A percentile compares a stretch with the other conserved stretches of the same genome.
These are phyloP conservation scores for Trichoderma polysporum DNA, from an alignment of 2,329 filamentous ascomycete genomes.

Conservation along the genomic window DNA sequence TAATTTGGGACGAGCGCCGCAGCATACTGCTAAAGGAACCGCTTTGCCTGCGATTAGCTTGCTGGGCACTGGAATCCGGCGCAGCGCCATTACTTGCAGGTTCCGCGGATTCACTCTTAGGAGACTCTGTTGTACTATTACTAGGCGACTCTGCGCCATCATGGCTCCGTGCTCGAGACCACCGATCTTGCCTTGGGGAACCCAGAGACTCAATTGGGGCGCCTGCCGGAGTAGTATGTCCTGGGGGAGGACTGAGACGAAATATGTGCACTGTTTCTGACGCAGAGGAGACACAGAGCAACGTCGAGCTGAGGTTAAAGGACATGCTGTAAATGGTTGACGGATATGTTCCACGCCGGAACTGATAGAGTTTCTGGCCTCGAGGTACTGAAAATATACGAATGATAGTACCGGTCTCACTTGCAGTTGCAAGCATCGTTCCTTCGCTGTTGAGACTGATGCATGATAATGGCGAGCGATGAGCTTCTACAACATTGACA, in stretches of 20 bases:
- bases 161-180: conserved; percentile 52
- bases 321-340: conserved; percentile 98
- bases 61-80: conserved; percentile 27
- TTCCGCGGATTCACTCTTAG: conserved; percentile 50
- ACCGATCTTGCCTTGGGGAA: conserved; percentile 50
- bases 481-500: conserved; percentile 92
- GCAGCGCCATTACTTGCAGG: conserved; percentile 28
- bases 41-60: conserved; percentile 52
- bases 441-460: conserved; percentile 92
- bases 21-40: conserved; percentile 88
- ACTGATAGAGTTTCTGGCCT: conserved; percentile 93
- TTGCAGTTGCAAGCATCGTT: conserved; percentile 87
- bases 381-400: conserved; percentile 90
- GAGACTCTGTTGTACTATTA: conserved; percentile 53
- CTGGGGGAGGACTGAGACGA: conserved; percentile 61
- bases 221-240: conserved; percentile 37
- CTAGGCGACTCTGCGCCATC: conserved; percentile 44
- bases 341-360: conserved; percentile 91
- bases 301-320: conserved; percentile 90
- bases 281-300: conserved; percentile 92
- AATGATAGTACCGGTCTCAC: conserved; percentile 96
- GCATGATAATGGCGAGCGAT: conserved; percentile 85
- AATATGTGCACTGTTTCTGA: conserved; percentile 98
- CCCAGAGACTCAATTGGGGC: conserved; percentile 40
- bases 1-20: conserved; percentile 90